Percentiles rank a stretch among this genome's conserved stretches.
These are phyloP conservation scores for Podospora pseudopauciseta DNA, from an alignment of 495 filamentous ascomycete species.

Conservation along the genomic window DNA sequence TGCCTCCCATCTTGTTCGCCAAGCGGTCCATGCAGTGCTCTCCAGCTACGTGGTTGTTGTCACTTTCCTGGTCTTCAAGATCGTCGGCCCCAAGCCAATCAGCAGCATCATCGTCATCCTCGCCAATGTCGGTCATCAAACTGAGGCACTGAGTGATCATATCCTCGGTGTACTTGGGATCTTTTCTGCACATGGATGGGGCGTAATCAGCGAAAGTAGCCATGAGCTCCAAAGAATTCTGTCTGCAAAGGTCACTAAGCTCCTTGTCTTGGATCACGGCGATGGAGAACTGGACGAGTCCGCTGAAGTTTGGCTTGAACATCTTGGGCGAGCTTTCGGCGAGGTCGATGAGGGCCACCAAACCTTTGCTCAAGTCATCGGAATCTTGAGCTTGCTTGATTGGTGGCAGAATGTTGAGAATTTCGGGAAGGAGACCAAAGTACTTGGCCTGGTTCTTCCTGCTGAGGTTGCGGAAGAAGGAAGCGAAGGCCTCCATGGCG, in stretches of 20 bases:
- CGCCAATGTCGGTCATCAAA: conserved; percentile 97
- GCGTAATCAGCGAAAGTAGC: conserved; percentile 96
- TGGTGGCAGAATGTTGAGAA: conserved; percentile 88
- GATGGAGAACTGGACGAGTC: conserved; percentile 86
- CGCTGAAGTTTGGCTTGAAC: conserved; percentile 90
- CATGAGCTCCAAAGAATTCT: conserved; percentile 95
- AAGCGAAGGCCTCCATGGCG: conserved; percentile 93
- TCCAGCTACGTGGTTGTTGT: conserved; percentile 95
- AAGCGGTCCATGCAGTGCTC: conserved; percentile 99
- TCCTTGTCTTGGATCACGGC: conserved; percentile 95
- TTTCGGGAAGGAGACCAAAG: conserved; percentile 76
- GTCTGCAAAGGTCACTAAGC: conserved; percentile 78
- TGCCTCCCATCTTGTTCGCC: conserved; percentile 93
- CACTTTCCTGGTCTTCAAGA: conserved; percentile 92
- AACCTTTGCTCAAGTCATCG: conserved; percentile 81
- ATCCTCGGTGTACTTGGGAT: conserved; percentile 79
- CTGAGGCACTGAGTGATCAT: conserved; percentile 99
- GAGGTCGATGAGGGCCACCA: conserved; percentile 87
- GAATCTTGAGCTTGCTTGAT: conserved; percentile 87
- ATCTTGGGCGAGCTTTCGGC: conserved; percentile 89
- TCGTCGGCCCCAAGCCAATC: conserved; percentile 96
- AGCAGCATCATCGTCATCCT: conserved; percentile 88
- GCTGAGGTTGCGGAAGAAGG: conserved; percentile 84
- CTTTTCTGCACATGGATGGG: conserved; percentile 90
- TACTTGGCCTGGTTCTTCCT: conserved; percentile 88